Percentiles rank a stretch among this genome's conserved stretches.
Conservation (phyloP, 352 stramenopile species). For the Phytopythium aichiense region DNA sequence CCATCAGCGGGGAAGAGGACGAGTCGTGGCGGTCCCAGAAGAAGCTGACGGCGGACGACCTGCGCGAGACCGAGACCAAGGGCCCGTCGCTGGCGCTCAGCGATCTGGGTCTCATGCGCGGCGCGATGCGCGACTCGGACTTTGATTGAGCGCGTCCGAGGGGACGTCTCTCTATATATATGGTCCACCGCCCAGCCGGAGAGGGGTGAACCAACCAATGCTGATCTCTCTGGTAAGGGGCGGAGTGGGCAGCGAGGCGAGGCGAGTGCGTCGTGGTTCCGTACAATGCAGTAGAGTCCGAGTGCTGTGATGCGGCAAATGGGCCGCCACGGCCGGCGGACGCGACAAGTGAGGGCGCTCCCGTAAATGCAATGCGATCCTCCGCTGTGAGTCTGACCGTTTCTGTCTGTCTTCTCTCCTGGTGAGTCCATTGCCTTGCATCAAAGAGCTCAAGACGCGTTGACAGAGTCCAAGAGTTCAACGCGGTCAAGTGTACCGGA, state of each 20-base stretch:
- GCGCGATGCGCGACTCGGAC: conserved; percentile 17
- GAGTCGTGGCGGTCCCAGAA: conserved; percentile 20
- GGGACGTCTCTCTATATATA: not conserved
- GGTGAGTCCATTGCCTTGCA: no score
- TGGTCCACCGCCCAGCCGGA: not conserved
- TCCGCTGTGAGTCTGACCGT: no score
- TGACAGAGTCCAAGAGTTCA: no score
- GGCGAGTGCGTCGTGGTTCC: not conserved
- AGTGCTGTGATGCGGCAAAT: not conserved
- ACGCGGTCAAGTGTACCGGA: no score
- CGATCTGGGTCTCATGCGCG: conserved; percentile 27
- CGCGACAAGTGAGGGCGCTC: not conserved
- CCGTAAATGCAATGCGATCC: no score
- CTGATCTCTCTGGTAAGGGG: not conserved
- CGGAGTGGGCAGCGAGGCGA: no score
- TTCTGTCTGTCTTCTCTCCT: no score
- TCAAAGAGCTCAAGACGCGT: no score
- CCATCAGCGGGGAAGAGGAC: conserved; percentile 23
- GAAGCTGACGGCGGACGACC: conserved; percentile 48
- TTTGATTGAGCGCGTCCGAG: conserved; percentile 14
- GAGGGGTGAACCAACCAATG: not conserved
- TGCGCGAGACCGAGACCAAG: conserved; percentile 34
- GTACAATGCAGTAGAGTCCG: not conserved
- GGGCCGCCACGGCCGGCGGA: not conserved
- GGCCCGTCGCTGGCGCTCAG: conserved; percentile 36